A percentile compares a stretch with the other conserved stretches of the same genome.
Evolutionary conservation across 352 stramenopile genomes (phyloP).

Genomic region (Globisporangium emineosum): DNA sequence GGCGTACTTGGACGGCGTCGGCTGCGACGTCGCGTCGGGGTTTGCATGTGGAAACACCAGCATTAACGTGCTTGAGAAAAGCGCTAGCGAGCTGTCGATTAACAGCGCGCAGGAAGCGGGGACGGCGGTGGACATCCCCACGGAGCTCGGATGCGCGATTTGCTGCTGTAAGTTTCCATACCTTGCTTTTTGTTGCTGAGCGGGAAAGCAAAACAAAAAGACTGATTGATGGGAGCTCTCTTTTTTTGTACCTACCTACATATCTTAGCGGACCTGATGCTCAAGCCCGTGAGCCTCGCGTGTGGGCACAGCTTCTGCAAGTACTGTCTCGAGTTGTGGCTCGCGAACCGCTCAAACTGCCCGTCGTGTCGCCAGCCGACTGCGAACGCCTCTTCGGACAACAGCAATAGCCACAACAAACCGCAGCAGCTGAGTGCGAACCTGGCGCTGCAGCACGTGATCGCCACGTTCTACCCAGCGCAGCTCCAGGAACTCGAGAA

Average conservation of each 20-base stretch:
- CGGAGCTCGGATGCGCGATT: conserved; percentile 33
- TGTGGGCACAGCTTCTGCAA: conserved; percentile 51
- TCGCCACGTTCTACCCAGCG: conserved; percentile 25
- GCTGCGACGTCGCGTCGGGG: not conserved
- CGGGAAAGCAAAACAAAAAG: no score
- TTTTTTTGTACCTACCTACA: not conserved
- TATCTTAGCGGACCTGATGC: conserved; percentile 38
- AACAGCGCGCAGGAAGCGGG: not conserved
- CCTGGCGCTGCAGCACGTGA: conserved; percentile 33
- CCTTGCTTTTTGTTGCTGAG: no score
- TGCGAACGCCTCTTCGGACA: not conserved
- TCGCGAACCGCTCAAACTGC: conserved; percentile 33
- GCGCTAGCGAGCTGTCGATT: not conserved
- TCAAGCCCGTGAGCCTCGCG: conserved; percentile 35
- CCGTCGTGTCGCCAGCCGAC: conserved; percentile 32
- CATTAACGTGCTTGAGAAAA: not conserved
- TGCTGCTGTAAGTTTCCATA: conserved; percentile 33
- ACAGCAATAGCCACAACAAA: not conserved
- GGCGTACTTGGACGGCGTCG: conserved; percentile 7
- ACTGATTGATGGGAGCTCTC: no score
- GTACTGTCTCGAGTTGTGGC: conserved; percentile 40
- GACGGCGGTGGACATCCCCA: conserved; percentile 20
- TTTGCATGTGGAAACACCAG: not conserved
- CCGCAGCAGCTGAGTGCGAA: conserved; percentile 23
- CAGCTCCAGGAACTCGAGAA: conserved; percentile 29